Evolutionary conservation across 2,329 filamentous ascomycete genomes (phyloP).

Genomic region (Venturia oleaginea): DNA sequence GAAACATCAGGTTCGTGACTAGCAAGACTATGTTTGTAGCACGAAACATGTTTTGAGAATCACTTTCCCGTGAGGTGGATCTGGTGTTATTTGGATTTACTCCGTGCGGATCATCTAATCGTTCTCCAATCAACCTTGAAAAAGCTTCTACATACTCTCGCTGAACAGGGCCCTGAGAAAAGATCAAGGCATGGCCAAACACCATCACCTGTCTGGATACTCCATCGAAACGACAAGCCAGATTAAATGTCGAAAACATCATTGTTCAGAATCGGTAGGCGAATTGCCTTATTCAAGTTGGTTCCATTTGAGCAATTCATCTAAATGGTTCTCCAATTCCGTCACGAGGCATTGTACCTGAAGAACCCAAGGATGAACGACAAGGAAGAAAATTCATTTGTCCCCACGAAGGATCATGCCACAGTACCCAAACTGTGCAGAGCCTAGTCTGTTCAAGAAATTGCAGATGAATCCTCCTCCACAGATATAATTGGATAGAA

Average conservation of each 20-base stretch:
- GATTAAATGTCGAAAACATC: not conserved
- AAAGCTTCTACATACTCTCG: not conserved
- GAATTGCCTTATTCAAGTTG: too few relatives aligned
- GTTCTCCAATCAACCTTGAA: not conserved
- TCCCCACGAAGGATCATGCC: not conserved
- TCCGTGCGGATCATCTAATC: not conserved
- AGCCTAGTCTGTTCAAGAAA: too few relatives aligned
- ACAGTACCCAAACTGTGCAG: too few relatives aligned
- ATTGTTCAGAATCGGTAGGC: too few relatives aligned
- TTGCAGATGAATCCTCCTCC: too few relatives aligned
- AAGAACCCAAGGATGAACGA: not conserved
- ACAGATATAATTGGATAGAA: not conserved
- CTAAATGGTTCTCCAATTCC: too few relatives aligned
- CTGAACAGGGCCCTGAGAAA: not conserved
- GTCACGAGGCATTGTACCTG: not conserved
- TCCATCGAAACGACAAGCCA: not conserved
- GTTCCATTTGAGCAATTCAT: too few relatives aligned
- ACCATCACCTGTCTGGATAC: not conserved
- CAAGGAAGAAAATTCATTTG: too few relatives aligned
- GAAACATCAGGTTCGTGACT: not conserved
- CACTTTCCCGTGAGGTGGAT: not conserved
- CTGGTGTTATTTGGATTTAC: not conserved
- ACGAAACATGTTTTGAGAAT: not conserved
- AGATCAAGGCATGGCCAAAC: not conserved
- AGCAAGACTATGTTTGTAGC: not conserved